phyloP scores from a whole-genome alignment of 345 rosid species.

The Brassica carinata region DNA sequence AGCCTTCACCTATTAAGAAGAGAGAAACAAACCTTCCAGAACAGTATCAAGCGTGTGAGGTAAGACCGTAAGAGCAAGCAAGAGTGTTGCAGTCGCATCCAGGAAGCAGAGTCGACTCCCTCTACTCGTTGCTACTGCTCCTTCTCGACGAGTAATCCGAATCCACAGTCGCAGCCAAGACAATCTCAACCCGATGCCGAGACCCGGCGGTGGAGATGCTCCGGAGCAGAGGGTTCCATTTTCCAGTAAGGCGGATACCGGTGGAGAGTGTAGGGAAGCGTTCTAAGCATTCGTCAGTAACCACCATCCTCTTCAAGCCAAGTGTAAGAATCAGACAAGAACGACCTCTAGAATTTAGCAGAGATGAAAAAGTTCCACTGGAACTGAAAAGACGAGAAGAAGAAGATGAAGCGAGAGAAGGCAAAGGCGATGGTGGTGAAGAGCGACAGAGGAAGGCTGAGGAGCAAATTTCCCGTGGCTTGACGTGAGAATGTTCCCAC shows the following conservation, averaged over 20 bases:
- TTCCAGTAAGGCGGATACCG: neutral
- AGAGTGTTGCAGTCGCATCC: constrained; percentile 89
- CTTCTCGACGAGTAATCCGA: constrained; percentile 63
- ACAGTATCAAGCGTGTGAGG: constrained; percentile 83
- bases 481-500: too few relatives aligned
- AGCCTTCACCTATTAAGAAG: neutral
- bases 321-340: too few relatives aligned
- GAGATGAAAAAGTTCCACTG: too few relatives aligned
- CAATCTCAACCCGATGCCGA: constrained; percentile 37
- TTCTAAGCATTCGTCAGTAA: neutral
- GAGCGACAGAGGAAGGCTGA: too few relatives aligned
- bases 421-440: too few relatives aligned
- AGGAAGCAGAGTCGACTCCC: constrained; percentile 92
- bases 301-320: too few relatives aligned
- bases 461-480: too few relatives aligned
- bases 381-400: too few relatives aligned
- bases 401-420: too few relatives aligned
- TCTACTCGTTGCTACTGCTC: constrained; percentile 68
- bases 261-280: neutral
- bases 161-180: constrained; percentile 56
- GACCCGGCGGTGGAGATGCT: constrained; percentile 8
- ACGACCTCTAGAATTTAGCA: too few relatives aligned
- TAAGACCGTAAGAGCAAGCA: constrained; percentile 91
- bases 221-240: constrained; percentile 18
- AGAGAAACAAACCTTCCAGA: constrained; percentile 61